Evolutionary conservation across 1,284 basidiomycete genomes (phyloP).

Genomic region (Irpex lacteus): DNA sequence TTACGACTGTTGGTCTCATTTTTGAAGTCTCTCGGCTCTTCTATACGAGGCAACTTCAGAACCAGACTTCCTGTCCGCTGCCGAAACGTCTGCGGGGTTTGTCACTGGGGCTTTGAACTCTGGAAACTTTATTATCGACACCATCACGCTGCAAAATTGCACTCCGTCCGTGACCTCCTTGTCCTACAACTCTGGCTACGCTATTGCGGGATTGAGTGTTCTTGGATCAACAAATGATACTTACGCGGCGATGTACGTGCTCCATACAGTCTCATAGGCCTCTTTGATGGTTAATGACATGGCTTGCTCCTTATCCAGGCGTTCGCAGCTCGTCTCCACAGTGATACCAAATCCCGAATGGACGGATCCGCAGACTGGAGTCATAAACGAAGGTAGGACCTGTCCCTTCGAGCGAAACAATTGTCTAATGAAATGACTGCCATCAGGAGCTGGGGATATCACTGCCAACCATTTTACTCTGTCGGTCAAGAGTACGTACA

Average conservation of each 20-base stretch:
- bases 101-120: background rate
- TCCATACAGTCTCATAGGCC: background rate
- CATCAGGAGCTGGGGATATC: background rate
- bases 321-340: background rate
- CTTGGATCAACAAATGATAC: background rate
- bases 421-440: background rate
- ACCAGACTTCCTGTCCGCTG: background rate
- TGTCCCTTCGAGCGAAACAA: background rate
- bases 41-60: constrained; percentile 2
- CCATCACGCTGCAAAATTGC: constrained; percentile 6
- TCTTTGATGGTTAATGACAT: background rate
- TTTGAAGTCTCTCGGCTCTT: background rate
- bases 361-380: background rate
- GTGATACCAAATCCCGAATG: background rate
- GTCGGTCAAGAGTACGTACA: background rate
- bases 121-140: constrained; percentile 1
- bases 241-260: background rate
- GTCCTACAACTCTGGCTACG: background rate
- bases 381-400: background rate
- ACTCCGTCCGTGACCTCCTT: background rate
- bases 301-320: background rate
- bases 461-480: background rate
- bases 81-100: constrained; percentile 5
- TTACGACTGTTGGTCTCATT: background rate
- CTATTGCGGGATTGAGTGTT: background rate